Evolutionary conservation across 2,329 filamentous ascomycete species (phyloP).

Genomic region (Byssothecium circinans): DNA sequence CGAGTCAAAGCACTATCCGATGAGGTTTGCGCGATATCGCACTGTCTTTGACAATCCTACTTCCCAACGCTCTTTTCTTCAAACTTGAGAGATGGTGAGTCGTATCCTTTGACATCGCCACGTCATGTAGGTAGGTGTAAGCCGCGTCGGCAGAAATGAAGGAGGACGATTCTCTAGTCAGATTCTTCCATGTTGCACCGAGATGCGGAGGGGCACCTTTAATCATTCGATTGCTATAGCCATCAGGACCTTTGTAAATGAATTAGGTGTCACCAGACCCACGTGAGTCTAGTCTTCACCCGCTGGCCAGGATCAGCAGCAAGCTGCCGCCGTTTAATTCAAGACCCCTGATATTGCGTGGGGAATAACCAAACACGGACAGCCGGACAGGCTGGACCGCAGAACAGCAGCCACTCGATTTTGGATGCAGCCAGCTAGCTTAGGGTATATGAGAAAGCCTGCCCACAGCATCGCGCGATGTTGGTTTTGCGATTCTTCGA

Average conservation of each 20-base stretch:
- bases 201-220: constrained; percentile 11
- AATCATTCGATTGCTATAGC: constrained; percentile 10
- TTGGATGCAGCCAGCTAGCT: constrained; percentile 11
- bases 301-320: constrained; percentile 14
- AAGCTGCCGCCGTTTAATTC: constrained; percentile 18
- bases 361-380: constrained; percentile 12
- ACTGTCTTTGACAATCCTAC: neutral
- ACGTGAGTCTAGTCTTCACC: constrained; percentile 11
- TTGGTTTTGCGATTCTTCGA: constrained; percentile 32
- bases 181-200: constrained; percentile 12
- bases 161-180: constrained; percentile 6
- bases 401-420: constrained; percentile 12
- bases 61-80: constrained; percentile 11
- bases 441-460: constrained; percentile 36
- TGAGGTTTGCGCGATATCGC: constrained; percentile 15
- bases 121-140: constrained; percentile 9
- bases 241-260: constrained; percentile 12
- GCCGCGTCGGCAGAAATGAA: constrained; percentile 8
- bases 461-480: constrained; percentile 29
- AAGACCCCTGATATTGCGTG: constrained; percentile 15
- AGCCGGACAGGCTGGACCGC: constrained; percentile 13
- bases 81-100: constrained; percentile 8
- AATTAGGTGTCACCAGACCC: constrained; percentile 14
- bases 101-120: constrained; percentile 1
- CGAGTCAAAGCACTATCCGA: constrained; percentile 1